These are phyloP conservation scores for Vitis vinifera DNA, from an alignment of 164 flowering plant genomes.

Conservation along the genomic window ASM3070453v1 NC_081823.1:8802501-8803000, in stretches of 20 bases:
- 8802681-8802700: slow-evolving; percentile 77
- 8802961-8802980: slow-evolving; percentile 74
- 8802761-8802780: slow-evolving; percentile 86
- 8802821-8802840: slow-evolving; percentile 93
- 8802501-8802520: slow-evolving; percentile 26
- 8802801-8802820: slow-evolving; percentile 96
- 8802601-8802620: slow-evolving; percentile 59
- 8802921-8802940: slow-evolving; percentile 89
- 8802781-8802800: slow-evolving; percentile 74
- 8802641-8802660: slow-evolving; percentile 85
- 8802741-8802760: slow-evolving; percentile 74
- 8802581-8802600: slow-evolving; percentile 68
- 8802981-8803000: slow-evolving; percentile 84
- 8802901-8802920: slow-evolving; percentile 78
- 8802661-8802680: slow-evolving; percentile 82
- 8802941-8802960: slow-evolving; percentile 86
- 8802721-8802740: slow-evolving; percentile 77
- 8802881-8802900: slow-evolving; percentile 58
- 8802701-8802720: slow-evolving; percentile 81
- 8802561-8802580: slow-evolving; percentile 72
- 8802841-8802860: slow-evolving; percentile 90
- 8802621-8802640: slow-evolving; percentile 77
- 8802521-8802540: slow-evolving; percentile 42
- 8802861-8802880: slow-evolving; percentile 63
- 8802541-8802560: slow-evolving; percentile 74